Evolutionary conservation across 371 early-diverging fungal genomes (phyloP).

Genomic region (Mortierella sp.): DNA sequence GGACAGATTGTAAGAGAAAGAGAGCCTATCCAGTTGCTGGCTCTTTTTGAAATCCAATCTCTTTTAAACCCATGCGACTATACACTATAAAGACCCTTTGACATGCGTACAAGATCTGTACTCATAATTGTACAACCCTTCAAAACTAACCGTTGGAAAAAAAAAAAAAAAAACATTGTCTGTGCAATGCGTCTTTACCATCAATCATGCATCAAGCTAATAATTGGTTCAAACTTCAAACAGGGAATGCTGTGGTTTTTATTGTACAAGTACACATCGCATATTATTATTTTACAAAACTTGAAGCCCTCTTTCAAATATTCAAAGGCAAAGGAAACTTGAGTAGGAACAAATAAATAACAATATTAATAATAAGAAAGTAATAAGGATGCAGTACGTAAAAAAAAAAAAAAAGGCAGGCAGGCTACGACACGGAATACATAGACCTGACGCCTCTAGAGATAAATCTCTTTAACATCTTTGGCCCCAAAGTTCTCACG

Average conservation of each 20-base stretch:
- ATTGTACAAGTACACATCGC: no score
- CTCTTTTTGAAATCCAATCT: background rate
- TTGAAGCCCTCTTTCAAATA: background rate
- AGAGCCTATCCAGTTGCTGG: background rate
- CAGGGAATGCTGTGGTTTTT: no score
- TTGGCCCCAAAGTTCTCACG: constrained; percentile 90
- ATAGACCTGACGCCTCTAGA: constrained; percentile 61
- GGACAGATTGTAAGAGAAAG: background rate
- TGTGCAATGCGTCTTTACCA: constrained; percentile 2
- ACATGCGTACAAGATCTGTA: background rate
- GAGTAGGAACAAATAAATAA: background rate
- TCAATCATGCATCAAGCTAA: background rate
- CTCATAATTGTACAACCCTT: background rate
- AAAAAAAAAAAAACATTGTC: background rate
- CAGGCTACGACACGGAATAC: background rate
- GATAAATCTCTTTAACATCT: constrained; percentile 93
- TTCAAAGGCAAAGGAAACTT: background rate
- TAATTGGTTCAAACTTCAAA: background rate
- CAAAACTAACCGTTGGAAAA: background rate
- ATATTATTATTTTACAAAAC: no score
- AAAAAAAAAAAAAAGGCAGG: constrained; percentile 8
- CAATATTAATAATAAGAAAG: background rate
- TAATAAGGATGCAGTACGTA: background rate
- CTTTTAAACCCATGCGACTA: no score
- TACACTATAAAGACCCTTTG: no score